phyloP scores from a whole-genome alignment of 2,329 filamentous ascomycete species.

The Incumbomyces delicatus region DNA sequence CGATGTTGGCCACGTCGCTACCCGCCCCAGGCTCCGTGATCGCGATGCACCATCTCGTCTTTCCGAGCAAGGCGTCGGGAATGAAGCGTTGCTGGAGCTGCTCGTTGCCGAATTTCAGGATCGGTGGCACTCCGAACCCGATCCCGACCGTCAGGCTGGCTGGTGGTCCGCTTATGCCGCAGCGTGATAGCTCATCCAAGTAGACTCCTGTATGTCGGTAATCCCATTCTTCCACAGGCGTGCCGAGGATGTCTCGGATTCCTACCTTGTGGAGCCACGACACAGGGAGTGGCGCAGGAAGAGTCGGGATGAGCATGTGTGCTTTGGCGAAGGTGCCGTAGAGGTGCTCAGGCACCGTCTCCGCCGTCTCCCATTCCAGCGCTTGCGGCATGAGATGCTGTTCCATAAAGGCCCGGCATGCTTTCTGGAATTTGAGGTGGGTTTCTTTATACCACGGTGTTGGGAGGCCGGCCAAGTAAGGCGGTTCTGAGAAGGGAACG shows the following conservation, averaged over 20 bases:
- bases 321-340: constrained; percentile 54
- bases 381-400: constrained; percentile 54
- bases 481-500: constrained; percentile 63
- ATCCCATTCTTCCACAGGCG: constrained; percentile 63
- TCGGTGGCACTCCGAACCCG: constrained; percentile 61
- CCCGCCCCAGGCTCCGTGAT: constrained; percentile 70
- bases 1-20: constrained; percentile 63
- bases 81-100: constrained; percentile 57
- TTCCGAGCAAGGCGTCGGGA: constrained; percentile 57
- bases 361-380: constrained; percentile 60
- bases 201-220: constrained; percentile 63
- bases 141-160: constrained; percentile 54
- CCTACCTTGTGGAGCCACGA: constrained; percentile 57
- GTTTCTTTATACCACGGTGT: constrained; percentile 61
- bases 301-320: constrained; percentile 60
- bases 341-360: constrained; percentile 53
- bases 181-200: constrained; percentile 58
- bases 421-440: constrained; percentile 57
- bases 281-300: constrained; percentile 60
- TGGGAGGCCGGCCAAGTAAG: constrained; percentile 59
- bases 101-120: constrained; percentile 57
- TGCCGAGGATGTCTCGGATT: constrained; percentile 56
- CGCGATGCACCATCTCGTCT: constrained; percentile 62
- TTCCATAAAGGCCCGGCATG: constrained; percentile 55
- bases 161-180: constrained; percentile 54